Evolutionary conservation across 2,329 filamentous ascomycete genomes (phyloP), one percentile per base, ranked within the genome.

Genomic region (Penicillium sp.): DNA sequence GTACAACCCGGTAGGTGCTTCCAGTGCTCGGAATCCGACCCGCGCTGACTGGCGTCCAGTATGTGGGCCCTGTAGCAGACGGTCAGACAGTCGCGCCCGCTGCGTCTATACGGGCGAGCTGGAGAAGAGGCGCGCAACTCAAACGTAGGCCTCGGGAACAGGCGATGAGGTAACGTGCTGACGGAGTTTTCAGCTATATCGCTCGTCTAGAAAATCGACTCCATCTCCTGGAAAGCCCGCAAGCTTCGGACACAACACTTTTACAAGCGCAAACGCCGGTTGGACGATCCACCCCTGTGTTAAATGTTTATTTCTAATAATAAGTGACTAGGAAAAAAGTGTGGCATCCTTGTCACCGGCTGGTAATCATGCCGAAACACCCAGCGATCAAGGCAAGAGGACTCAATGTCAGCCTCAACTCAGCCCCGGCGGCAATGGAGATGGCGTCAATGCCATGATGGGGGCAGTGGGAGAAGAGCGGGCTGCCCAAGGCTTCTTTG

Each of bases 391-490:
- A 7, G 22, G n/a, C 8, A 33, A 18, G 26, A 33, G 11, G 2
- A 25, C 22, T 6, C 28, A 13, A 10, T 32, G 34, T 20, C 18
- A 29, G 3, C 10, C 14, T 9, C 23, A 34, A 6, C 4, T 23
- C 11, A 16, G 30, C 7, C 35, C 35, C 2, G 18, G 9, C 9
- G 18, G 18, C 18, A 9, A 22, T 22, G 18, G 18, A 12, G 59
- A 63, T 2, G 64, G 66, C 0, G 64, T 61, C 2, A 66, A 70
- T 42, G 70, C 69, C 2, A 72, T 72, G 66, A 71, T 68, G 5
- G 66, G 66, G 0, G 60, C 70, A 1, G 54, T 67, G 2, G 67
- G 69, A 16, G 67, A 70, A 37, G 67, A 64, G 0, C 62, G 51
- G 8, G 45, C 48, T 14, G 68, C 59, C 0, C 59, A 66, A 10